Evolutionary conservation across 1,284 basidiomycete species (phyloP).

Genomic region (Volvariella volvacea): DNA sequence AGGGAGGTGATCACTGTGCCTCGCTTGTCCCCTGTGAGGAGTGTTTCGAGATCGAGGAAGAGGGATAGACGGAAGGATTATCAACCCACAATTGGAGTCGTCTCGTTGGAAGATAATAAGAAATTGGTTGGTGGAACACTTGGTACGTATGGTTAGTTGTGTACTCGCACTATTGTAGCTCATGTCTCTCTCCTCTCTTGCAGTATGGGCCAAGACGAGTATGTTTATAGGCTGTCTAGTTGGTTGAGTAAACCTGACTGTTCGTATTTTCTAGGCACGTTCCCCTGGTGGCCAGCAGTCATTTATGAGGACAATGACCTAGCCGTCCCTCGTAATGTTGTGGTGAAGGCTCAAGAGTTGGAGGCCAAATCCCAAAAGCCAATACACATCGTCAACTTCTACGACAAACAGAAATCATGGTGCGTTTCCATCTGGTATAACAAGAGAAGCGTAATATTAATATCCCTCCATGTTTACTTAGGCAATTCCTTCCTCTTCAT

Average conservation of each 20-base stretch:
- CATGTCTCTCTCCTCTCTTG: constrained; percentile 6
- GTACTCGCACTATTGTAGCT: background rate
- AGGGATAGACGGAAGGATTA: constrained; percentile 7
- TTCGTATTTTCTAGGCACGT: constrained; percentile 34
- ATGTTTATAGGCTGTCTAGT: constrained; percentile 14
- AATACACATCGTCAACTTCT: constrained; percentile 61
- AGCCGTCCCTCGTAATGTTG: constrained; percentile 43
- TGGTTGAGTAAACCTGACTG: background rate
- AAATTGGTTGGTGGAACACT: constrained; percentile 43
- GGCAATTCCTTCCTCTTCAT: constrained; percentile 47
- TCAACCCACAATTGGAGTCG: constrained; percentile 16
- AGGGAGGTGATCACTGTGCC: background rate
- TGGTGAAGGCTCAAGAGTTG: constrained; percentile 16
- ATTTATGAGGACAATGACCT: constrained; percentile 47
- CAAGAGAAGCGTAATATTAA: too few species aligned
- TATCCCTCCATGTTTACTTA: constrained; percentile 14
- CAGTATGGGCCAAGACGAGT: constrained; percentile 66
- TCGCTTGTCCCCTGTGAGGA: constrained; percentile 4
- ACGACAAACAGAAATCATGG: constrained; percentile 57
- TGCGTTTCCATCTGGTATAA: constrained; percentile 23
- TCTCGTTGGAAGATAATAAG: constrained; percentile 19
- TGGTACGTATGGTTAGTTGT: constrained; percentile 27
- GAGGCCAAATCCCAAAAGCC: constrained; percentile 24
- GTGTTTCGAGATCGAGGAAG: constrained; percentile 17
- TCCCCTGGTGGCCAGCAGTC: constrained; percentile 64